Evolutionary conservation across 2,329 filamentous ascomycete species (phyloP), one percentile per base, ranked within the genome.

Genomic region (Colletotrichum limetticola): DNA sequence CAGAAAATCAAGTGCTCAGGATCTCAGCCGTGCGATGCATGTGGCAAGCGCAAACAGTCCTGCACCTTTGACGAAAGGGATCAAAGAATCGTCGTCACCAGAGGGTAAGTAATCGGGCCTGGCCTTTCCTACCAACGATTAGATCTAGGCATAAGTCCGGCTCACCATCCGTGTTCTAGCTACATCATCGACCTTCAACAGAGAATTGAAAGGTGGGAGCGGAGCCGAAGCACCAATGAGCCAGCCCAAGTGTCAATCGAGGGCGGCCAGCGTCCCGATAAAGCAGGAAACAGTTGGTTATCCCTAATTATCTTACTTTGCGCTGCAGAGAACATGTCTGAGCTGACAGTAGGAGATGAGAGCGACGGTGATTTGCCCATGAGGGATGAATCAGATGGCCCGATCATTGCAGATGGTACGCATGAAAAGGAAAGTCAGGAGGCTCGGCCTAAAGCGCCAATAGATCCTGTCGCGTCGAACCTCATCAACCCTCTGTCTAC

Each of bases 1-100:
- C 84, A 85, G 35, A 86, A 86, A 72, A 85, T 86, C 30, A 86
- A 85, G 74, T 86, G 85, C 68, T 86, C 85, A 0, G 85, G 85
- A 1, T 81, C 82, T 4, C 79, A 81, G 28, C 85, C 85, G 1
- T 86, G 85, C 68, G 81, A 83, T 59, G 80, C 80, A n/a, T 87
- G 85, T 76, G 82, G 77, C 55, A 85, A 84, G 73, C 80, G 84
- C 26, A 83, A 82, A n/a, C 76, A 84, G 22, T 73, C 78, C 1
- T 86, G 85, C 66, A 78, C 79, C 6, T 86, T 86, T 63, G 83
- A 86, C 70, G 83, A 86, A 52, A 80, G 82, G n/a, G 83, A 86
- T 49, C 84, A 87, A 62, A 87, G 87, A 74, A 80, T 88, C 16
- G 76, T 88, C 4, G 86, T 88, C 4, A 86, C 86, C 16, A 80